Conservation (phyloP, 163 green algal species). For the Prototheca stagnorum region DNA sequence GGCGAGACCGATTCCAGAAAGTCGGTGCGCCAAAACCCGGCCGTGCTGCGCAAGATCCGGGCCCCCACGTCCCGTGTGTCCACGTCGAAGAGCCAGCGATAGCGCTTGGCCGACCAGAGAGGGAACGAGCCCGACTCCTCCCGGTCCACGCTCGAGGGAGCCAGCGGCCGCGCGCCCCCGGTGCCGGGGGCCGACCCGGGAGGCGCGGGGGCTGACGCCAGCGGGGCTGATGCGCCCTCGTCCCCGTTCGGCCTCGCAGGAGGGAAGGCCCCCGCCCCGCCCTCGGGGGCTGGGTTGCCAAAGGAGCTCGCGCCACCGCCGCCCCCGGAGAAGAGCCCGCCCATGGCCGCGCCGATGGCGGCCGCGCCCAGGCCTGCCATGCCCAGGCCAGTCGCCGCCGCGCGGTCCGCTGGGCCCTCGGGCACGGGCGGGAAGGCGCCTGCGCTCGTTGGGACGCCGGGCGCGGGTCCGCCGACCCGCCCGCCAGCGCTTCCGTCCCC, state of each 20-base stretch:
- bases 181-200: background rate
- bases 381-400: too few relatives aligned
- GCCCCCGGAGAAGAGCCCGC: too few relatives aligned
- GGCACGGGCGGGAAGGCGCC: too few relatives aligned
- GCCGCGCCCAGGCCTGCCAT: too few relatives aligned
- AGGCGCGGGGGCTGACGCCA: background rate
- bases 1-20: slow-evolving; percentile 59
- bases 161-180: slow-evolving; percentile 1
- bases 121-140: slow-evolving; percentile 16
- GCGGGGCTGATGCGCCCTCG: background rate
- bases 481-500: too few relatives aligned
- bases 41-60: slow-evolving; percentile 52
- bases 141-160: background rate
- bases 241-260: background rate
- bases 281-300: background rate
- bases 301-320: background rate
- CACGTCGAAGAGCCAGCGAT: slow-evolving; percentile 72
- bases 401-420: too few relatives aligned
- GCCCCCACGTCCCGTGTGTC: slow-evolving; percentile 69
- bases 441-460: too few relatives aligned
- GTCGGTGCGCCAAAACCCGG: slow-evolving; percentile 44
- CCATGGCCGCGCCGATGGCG: too few relatives aligned
- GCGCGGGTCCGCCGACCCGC: too few relatives aligned
- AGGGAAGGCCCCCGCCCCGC: background rate
- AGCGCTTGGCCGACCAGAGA: slow-evolving; percentile 55